Evolutionary conservation across 345 rosid genomes (phyloP).

Genomic region (Erysimum cheiranthoides): DNA sequence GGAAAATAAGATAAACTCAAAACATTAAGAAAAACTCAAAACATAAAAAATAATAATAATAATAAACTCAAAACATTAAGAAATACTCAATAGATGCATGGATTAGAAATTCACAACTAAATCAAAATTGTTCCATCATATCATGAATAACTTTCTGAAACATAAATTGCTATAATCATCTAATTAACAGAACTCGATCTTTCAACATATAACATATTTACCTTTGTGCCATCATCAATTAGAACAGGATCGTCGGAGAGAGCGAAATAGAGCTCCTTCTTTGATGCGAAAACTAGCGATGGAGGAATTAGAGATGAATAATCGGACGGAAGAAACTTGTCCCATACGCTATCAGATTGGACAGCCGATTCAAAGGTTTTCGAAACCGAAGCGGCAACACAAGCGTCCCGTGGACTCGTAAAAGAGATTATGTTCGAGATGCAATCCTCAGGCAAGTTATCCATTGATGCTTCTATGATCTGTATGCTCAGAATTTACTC

Average conservation of each 20-base stretch:
- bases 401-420: constrained; percentile 54
- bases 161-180: too few relatives aligned
- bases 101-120: neutral
- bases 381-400: constrained; percentile 51
- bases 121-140: too few relatives aligned
- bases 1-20: neutral
- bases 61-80: neutral
- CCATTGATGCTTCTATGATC: neutral
- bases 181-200: too few relatives aligned
- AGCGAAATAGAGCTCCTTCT: constrained; percentile 54
- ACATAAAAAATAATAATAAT: too few relatives aligned
- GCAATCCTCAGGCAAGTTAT: constrained; percentile 48
- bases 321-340: constrained; percentile 56
- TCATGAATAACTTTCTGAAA: too few relatives aligned
- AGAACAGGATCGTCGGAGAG: constrained; percentile 51
- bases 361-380: constrained; percentile 50
- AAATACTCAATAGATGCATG: neutral
- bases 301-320: constrained; percentile 31
- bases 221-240: constrained; percentile 53
- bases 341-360: constrained; percentile 60
- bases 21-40: too few relatives aligned
- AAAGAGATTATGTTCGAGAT: constrained; percentile 51
- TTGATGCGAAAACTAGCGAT: constrained; percentile 38
- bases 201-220: too few relatives aligned
- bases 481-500: neutral